Conservation (phyloP, 2,329 filamentous ascomycete genomes). For the Exophiala bonariae region DNA sequence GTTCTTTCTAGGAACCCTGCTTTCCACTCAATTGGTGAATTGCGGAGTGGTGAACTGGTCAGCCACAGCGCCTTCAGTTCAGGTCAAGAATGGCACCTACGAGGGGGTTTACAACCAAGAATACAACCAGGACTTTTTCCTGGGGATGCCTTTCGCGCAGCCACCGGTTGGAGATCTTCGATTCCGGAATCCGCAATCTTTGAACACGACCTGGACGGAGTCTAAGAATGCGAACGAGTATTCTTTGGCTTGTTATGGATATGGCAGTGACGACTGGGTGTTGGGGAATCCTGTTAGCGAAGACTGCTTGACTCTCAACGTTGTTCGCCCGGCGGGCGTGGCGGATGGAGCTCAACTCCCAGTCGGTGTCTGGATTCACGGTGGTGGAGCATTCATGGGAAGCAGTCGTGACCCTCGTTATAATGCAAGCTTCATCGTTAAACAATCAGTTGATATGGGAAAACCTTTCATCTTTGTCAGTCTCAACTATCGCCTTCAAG, state of each 20-base stretch:
- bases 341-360: constrained; percentile 46
- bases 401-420: constrained; percentile 57
- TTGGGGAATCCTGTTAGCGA: constrained; percentile 43
- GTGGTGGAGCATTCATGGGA: constrained; percentile 56
- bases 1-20: too few species aligned
- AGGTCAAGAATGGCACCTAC: constrained; percentile 47
- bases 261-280: constrained; percentile 38
- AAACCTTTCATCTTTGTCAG: constrained; percentile 56
- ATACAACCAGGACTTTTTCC: constrained; percentile 48
- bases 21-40: too few species aligned
- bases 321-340: constrained; percentile 55
- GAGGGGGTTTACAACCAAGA: constrained; percentile 39
- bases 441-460: constrained; percentile 51
- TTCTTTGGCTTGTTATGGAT: constrained; percentile 51
- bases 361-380: constrained; percentile 62
- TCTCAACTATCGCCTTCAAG: constrained; percentile 55
- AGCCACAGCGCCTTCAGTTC: constrained; percentile 2
- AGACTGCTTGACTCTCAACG: constrained; percentile 45
- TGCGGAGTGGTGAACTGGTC: background rate
- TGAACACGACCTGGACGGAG: constrained; percentile 49
- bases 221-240: constrained; percentile 46
- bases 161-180: constrained; percentile 52
- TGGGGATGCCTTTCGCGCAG: constrained; percentile 32
- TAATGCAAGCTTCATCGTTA: constrained; percentile 62
- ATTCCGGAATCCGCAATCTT: constrained; percentile 50